Conservation (phyloP, 495 filamentous ascomycete species). For the Apiosordaria backusii region DNA sequence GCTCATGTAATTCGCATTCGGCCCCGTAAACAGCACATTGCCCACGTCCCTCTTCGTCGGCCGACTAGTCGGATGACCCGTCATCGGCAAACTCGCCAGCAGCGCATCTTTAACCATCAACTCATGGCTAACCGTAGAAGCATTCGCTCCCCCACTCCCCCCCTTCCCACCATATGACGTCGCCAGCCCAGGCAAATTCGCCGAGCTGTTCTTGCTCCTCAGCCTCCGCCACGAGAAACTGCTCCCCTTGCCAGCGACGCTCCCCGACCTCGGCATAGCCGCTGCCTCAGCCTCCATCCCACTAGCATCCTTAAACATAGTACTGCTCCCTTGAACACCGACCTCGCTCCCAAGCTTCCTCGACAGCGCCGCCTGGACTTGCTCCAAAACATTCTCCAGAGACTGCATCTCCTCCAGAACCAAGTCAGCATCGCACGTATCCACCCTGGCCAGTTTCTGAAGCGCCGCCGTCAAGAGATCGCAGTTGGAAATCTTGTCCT, state of each 20-base stretch:
- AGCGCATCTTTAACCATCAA: conserved; percentile 54
- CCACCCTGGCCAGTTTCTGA: conserved; percentile 74
- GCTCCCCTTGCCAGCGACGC: conserved; percentile 62
- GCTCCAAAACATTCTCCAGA: conserved; percentile 83
- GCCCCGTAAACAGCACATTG: conserved; percentile 69
- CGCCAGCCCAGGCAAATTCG: conserved; percentile 42
- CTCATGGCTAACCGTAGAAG: conserved; percentile 42
- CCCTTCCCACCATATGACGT: conserved; percentile 44
- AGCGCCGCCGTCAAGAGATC: conserved; percentile 89
- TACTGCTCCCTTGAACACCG: conserved; percentile 65
- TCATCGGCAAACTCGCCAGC: conserved; percentile 81
- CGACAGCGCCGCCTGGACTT: conserved; percentile 67
- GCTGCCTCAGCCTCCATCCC: conserved; percentile 31
- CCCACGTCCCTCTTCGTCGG: conserved; percentile 65
- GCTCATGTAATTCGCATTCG: conserved; percentile 85
- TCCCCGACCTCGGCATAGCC: conserved; percentile 50
- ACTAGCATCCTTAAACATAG: conserved; percentile 63
- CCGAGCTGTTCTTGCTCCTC: conserved; percentile 79
- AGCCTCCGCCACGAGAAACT: conserved; percentile 79
- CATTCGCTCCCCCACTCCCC: conserved; percentile 28
- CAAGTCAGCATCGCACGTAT: conserved; percentile 84
- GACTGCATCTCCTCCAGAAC: conserved; percentile 93
- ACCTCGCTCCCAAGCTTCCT: conserved; percentile 91
- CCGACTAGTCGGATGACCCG: conserved; percentile 55
- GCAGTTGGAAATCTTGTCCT: conserved; percentile 93